phyloP scores from a whole-genome alignment of 306 rosid genomes.

The Rosa lucieae region DNA sequence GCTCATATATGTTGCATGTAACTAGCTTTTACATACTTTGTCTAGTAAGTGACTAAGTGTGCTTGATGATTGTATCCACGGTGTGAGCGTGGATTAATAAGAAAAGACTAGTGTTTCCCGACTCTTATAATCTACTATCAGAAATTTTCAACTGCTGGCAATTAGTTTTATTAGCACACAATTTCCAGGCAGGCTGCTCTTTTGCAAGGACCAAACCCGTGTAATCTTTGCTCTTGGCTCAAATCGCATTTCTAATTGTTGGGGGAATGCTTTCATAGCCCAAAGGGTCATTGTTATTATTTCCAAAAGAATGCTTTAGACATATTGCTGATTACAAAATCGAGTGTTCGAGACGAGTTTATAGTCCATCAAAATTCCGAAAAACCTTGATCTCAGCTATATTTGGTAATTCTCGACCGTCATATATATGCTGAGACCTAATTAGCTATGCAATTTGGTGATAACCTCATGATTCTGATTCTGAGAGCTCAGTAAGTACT shows the following conservation, averaged over 20 bases:
- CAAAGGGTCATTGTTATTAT: background rate
- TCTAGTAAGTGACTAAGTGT: conserved; percentile 13
- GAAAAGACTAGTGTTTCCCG: background rate
- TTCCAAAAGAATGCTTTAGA: background rate
- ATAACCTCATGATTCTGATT: background rate
- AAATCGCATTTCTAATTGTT: too few relatives aligned
- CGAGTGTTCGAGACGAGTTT: too few relatives aligned
- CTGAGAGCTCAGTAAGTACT: background rate
- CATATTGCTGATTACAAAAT: background rate
- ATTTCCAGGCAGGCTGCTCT: background rate
- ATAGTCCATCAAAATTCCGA: background rate
- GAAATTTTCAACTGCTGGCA: background rate
- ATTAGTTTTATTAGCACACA: background rate
- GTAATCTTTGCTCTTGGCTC: too few relatives aligned
- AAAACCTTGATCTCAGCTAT: background rate
- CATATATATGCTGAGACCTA: background rate
- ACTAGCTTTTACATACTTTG: conserved; percentile 11
- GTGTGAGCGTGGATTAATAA: conserved; percentile 7
- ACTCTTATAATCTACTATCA: background rate
- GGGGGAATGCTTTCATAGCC: background rate
- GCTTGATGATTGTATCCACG: background rate
- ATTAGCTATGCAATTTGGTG: background rate
- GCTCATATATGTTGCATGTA: conserved; percentile 1
- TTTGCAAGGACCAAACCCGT: background rate
- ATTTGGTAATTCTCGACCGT: background rate